phyloP scores from a whole-genome alignment of 257 asterid genomes.

The Nicotiana noctiflora region DNA sequence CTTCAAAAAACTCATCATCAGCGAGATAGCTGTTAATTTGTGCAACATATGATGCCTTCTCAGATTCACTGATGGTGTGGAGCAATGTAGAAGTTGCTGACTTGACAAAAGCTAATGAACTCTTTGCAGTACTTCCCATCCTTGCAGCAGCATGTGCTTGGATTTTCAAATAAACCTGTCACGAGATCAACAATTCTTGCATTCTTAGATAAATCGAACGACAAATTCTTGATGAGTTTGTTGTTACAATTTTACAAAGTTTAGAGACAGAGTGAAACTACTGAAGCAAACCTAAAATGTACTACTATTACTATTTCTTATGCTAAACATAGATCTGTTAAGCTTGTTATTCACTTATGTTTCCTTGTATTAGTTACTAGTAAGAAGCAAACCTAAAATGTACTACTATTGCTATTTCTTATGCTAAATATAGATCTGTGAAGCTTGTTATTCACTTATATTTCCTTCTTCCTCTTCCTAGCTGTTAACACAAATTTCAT shows the following conservation, averaged over 20 bases:
- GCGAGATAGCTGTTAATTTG: constrained; percentile 93
- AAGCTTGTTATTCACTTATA: not conserved
- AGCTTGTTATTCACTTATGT: too few relatives aligned
- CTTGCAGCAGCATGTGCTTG: constrained; percentile 74
- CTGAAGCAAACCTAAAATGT: not conserved
- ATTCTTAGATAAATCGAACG: not conserved
- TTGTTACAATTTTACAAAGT: not conserved
- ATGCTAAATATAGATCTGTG: too few relatives aligned
- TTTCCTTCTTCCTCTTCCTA: not conserved
- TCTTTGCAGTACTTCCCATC: constrained; percentile 73
- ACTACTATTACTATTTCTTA: too few relatives aligned
- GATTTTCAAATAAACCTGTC: constrained; percentile 77
- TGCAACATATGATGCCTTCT: constrained; percentile 88
- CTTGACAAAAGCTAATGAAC: constrained; percentile 81
- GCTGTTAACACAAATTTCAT: not conserved
- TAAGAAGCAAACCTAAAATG: too few relatives aligned
- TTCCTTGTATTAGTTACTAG: not conserved
- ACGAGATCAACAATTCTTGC: constrained; percentile 18
- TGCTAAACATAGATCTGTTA: too few relatives aligned
- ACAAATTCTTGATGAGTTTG: constrained; percentile 1
- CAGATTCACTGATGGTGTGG: constrained; percentile 93
- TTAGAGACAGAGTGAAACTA: not conserved
- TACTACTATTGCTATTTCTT: too few relatives aligned
- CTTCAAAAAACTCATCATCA: constrained; percentile 67
- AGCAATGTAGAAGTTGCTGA: constrained; percentile 95